A percentile compares a stretch with the other conserved stretches of the same genome.
Conservation (phyloP, 2,329 filamentous ascomycete species). For the Xylariaceae sp. region DNA sequence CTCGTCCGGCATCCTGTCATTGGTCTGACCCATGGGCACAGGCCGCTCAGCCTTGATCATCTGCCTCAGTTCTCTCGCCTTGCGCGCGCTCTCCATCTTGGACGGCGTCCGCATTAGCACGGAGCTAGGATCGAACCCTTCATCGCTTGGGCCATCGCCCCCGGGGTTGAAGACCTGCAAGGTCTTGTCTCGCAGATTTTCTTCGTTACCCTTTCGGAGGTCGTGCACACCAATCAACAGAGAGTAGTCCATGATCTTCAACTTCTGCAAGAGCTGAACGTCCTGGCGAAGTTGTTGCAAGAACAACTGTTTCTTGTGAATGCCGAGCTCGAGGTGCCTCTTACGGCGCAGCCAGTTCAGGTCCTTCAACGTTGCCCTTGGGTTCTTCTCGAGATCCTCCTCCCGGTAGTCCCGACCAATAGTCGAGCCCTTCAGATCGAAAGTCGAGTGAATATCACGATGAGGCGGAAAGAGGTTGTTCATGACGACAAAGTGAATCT, state of each 20-base stretch:
- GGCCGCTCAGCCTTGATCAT: conserved; percentile 91
- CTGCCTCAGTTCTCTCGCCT: conserved; percentile 82
- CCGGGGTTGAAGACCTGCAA: conserved; percentile 90
- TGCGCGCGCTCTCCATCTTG: conserved; percentile 83
- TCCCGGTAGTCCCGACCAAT: conserved; percentile 87
- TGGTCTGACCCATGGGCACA: conserved; percentile 79
- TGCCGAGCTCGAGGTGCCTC: conserved; percentile 78
- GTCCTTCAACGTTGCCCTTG: conserved; percentile 89
- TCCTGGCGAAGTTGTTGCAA: conserved; percentile 83
- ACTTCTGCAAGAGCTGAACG: conserved; percentile 73
- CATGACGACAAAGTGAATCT: conserved; percentile 99
- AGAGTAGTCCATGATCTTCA: conserved; percentile 99
- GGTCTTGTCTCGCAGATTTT: conserved; percentile 84
- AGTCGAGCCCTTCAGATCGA: conserved; percentile 94
- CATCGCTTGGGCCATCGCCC: conserved; percentile 50
- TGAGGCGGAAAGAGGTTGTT: conserved; percentile 98
- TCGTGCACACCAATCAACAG: conserved; percentile 93
- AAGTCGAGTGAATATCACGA: conserved; percentile 93
- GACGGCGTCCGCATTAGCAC: conserved; percentile 83
- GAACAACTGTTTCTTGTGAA: conserved; percentile 81
- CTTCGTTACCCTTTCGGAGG: conserved; percentile 81
- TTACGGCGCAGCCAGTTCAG: conserved; percentile 90
- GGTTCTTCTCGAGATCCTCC: conserved; percentile 80
- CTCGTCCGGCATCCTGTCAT: conserved; percentile 84
- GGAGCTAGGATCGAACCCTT: conserved; percentile 52